These are phyloP conservation scores for Microcyclosporella mali DNA, from an alignment of 2,329 filamentous ascomycete species.

Conservation along the genomic window DNA sequence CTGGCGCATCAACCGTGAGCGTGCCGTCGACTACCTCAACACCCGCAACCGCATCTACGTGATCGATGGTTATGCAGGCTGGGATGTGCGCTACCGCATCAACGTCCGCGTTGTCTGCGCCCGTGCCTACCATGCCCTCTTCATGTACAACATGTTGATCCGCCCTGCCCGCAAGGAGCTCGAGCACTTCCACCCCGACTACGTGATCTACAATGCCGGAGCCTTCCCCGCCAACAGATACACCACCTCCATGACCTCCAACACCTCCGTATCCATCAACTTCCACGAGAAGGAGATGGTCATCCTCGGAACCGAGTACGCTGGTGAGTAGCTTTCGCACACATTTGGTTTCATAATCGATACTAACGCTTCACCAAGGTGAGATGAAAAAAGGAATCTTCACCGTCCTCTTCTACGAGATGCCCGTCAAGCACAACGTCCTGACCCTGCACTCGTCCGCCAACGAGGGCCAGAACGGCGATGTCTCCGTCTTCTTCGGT, in stretches of 20 bases:
- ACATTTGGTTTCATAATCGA: constrained; percentile 1
- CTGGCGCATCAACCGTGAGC: constrained; percentile 99
- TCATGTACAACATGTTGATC: constrained; percentile 99
- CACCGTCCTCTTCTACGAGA: constrained; percentile 99
- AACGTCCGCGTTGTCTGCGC: constrained; percentile 96
- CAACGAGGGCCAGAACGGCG: constrained; percentile 89
- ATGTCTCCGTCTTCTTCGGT: constrained; percentile 99
- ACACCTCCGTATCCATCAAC: constrained; percentile 97
- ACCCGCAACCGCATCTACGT: constrained; percentile 98
- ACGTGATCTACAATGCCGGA: constrained; percentile 99
- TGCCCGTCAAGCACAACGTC: constrained; percentile 99
- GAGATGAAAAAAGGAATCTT: constrained; percentile 61
- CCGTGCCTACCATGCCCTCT: constrained; percentile 97
- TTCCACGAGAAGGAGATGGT: constrained; percentile 99
- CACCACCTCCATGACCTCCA: constrained; percentile 97
- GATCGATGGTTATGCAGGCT: constrained; percentile 92
- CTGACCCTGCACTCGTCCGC: constrained; percentile 96
- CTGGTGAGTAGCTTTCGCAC: constrained; percentile 41
- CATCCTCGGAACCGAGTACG: constrained; percentile 97
- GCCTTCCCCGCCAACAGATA: constrained; percentile 98
- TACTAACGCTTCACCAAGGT: constrained; percentile 11
- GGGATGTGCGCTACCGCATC: constrained; percentile 98
- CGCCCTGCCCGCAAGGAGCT: constrained; percentile 85
- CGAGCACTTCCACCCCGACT: constrained; percentile 96
- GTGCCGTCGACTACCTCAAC: constrained; percentile 98